Percentiles rank a stretch among this genome's conserved stretches.
Evolutionary conservation across 495 filamentous ascomycete genomes (phyloP).

Genomic region (Pseudoneurospora amorphoporcata): DNA sequence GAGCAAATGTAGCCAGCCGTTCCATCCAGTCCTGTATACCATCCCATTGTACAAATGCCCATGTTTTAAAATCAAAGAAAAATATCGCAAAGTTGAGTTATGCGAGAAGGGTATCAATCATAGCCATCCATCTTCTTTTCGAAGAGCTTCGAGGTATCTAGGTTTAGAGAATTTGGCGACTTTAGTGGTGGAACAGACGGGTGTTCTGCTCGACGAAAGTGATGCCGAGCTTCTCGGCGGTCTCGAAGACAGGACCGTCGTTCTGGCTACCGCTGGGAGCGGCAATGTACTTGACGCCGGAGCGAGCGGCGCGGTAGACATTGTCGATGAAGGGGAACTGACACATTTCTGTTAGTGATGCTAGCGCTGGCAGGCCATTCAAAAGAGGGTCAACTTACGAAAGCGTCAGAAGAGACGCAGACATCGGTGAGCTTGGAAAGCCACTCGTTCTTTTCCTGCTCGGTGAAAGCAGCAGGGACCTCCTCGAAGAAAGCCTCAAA

Average conservation of each 20-base stretch:
- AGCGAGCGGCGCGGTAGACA: slow-evolving; percentile 77
- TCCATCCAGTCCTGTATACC: background rate
- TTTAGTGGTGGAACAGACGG: slow-evolving; percentile 82
- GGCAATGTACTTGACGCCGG: slow-evolving; percentile 90
- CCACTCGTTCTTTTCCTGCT: slow-evolving; percentile 78
- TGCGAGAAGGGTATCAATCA: background rate
- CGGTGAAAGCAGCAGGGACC: slow-evolving; percentile 73
- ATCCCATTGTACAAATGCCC: background rate
- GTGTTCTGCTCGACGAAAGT: slow-evolving; percentile 83
- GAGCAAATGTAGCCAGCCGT: background rate
- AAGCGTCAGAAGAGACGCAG: slow-evolving; percentile 84
- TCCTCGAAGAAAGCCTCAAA: slow-evolving; percentile 89
- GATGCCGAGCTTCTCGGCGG: slow-evolving; percentile 87
- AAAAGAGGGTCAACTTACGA: slow-evolving; percentile 50
- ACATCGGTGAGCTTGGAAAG: slow-evolving; percentile 69
- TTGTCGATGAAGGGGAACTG: slow-evolving; percentile 98
- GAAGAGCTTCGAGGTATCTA: background rate
- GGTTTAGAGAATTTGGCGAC: background rate
- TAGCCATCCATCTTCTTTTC: background rate
- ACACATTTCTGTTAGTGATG: slow-evolving; percentile 7
- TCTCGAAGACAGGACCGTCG: slow-evolving; percentile 76
- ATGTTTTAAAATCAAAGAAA: background rate
- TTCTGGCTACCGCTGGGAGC: slow-evolving; percentile 91
- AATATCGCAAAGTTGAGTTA: background rate
- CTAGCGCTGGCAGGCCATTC: background rate